Evolutionary conservation across 352 stramenopile genomes (phyloP), one percentile per base, ranked within the genome.

Genomic region (Pythium graminicola): DNA sequence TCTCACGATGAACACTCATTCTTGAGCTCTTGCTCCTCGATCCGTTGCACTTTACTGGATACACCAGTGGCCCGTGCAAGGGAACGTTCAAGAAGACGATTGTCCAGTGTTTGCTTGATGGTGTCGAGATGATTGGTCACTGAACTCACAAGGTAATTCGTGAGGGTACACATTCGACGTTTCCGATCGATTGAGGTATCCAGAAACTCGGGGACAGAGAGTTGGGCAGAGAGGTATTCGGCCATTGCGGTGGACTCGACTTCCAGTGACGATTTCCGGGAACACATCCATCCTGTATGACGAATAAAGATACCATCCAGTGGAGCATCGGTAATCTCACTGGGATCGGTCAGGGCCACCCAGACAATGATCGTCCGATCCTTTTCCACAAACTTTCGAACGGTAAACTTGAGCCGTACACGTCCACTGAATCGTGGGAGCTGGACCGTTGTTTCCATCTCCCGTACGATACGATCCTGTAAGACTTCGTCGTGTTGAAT

Each of bases 321-420:
- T 4, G 41, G 22, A 1, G 27, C 5, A 2, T 53, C 42, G 1
- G 29, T 1, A 13, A 65, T 39, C 11, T 40, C 50, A 24, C 27
- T 56, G n/a, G 57, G 50, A 19, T 65, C 57, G 10, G 47, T 32
- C 2, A 54, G 5, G 0, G 43, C 57, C 20, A 59, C 36, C 43
- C 50, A 65, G 3, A 65, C 57, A 33, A 65, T 33, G 7, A 65
- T 44, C 1, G 51, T 24, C 5, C 57, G 57, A 32, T 60, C 14
- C 17, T 13, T 6, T 13, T 65, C 50, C 1, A 50, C 17, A 32
- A 48, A 59, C 13, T 50, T 49, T 6, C 50, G 33, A 4, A 26
- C 50, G 14, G 35, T 39, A 27, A 56, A 46, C 23, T 44, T 54
- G 42, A 50, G 27, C 13, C 33, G 43, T 1, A 52, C 9, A 14